Base-by-base conservation (phyloP, 495 filamentous ascomycete genomes). In the Penicillium maclennaniae region DNA sequence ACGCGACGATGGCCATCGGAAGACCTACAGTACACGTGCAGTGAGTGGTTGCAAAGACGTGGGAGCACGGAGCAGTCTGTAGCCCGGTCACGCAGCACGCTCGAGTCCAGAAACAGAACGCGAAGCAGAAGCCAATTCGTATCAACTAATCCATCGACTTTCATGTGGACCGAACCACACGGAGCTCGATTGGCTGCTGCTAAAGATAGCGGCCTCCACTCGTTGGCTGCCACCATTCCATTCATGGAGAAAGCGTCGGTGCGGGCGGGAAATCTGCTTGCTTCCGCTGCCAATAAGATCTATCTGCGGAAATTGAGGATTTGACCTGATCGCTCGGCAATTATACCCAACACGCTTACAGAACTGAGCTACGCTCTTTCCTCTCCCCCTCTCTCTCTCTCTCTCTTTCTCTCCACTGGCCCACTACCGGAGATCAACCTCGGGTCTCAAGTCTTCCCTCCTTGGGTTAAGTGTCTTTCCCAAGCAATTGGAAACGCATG, bases 151-250 rank as follows among this genome's bases (percentile, higher is more conserved):
- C 23, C 47, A 34, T 48, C 20, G 28, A 38, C 49, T 52, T 57
- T 34, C 48, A 60, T 57, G 47, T 54, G 53, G 37, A 47, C 43
- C 16, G 38, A 20, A n/a, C 38, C 10, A 1, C 19, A 23, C 55
- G 23, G 4, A 14, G 40, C 20, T 15, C 55, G n/a, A 66, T 66
- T 66, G 56, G 62, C 41, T 26, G 53, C 59, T 62, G 58, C 59
- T 63, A 63, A 60, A 63, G 43, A 63, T 63, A 60, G 61, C 47
- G 57, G 44, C 37, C 46, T 51, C 60, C 60, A 55, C 56, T 23
- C 28, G 20, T 17, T 31, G 37, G 16, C 44, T 31, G 8, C 16
- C 43, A 15, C 44, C 40, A 54, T 49, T 34, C 42, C 53, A 16
- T 28, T 53, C 26, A 26, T 19, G 41, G 51, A 46, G 19, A 46